Percentiles rank a stretch among this genome's conserved stretches.
Conservation (phyloP, 1,139 yeast genomes). For the Scheffersomyces cryptocercus region DNA sequence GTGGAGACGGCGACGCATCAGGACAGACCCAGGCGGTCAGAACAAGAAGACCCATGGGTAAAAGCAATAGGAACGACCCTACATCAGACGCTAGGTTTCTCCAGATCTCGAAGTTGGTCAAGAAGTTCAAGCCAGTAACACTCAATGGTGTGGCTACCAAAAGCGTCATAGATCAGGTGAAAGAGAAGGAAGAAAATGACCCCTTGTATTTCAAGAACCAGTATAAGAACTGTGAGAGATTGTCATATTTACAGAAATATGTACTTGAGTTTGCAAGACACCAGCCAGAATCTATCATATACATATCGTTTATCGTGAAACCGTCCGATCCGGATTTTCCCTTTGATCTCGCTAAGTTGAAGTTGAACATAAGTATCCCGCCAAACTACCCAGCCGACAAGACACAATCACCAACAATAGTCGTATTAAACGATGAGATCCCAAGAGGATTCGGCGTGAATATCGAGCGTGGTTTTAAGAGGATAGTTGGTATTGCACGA, state of each 20-base stretch:
- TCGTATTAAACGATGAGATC: slow-evolving; percentile 65
- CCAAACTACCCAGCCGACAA: slow-evolving; percentile 49
- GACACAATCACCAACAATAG: slow-evolving; percentile 39
- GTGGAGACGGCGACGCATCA: too few relatives aligned
- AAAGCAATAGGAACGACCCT: background rate
- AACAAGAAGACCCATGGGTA: background rate
- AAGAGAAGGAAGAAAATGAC: slow-evolving; percentile 6
- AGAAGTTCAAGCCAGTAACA: slow-evolving; percentile 30
- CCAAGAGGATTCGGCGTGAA: slow-evolving; percentile 71
- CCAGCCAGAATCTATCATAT: slow-evolving; percentile 20
- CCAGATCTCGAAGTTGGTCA: slow-evolving; percentile 26
- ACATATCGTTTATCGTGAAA: slow-evolving; percentile 34
- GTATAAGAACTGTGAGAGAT: slow-evolving; percentile 11
- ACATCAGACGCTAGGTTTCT: slow-evolving; percentile 13
- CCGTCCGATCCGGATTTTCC: slow-evolving; percentile 82
- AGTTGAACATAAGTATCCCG: slow-evolving; percentile 58
- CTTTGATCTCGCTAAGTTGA: slow-evolving; percentile 54
- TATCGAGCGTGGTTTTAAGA: slow-evolving; percentile 62
- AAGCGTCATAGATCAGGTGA: slow-evolving; percentile 13
- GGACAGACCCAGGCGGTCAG: too few relatives aligned
- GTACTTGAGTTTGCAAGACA: slow-evolving; percentile 13
- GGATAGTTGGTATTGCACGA: slow-evolving; percentile 44
- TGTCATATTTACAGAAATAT: slow-evolving; percentile 13
- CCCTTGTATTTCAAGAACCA: slow-evolving; percentile 6
- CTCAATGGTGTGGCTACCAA: slow-evolving; percentile 32